These are phyloP conservation scores for Solanum chilense DNA, from an alignment of 257 asterid genomes.

Conservation along the genomic window DNA sequence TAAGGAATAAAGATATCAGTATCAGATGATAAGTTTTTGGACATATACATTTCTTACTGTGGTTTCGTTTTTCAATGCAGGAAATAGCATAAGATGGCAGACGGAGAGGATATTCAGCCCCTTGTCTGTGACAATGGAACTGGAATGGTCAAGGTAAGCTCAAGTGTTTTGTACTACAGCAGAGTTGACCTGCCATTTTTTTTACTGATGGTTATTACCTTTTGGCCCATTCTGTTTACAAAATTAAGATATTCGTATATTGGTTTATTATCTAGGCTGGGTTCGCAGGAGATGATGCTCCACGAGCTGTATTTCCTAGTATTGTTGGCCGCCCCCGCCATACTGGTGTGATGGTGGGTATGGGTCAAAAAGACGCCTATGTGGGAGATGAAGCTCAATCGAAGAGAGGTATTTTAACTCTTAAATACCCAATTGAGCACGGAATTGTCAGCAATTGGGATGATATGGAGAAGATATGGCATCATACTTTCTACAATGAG, in stretches of 20 bases:
- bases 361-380: conserved; percentile 92
- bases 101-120: conserved; percentile 31
- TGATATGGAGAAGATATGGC: conserved; percentile 97
- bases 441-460: conserved; percentile 96
- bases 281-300: conserved; percentile 96
- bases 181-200: not conserved
- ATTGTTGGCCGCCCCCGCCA: conserved; percentile 90
- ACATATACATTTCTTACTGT: not conserved
- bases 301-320: conserved; percentile 90
- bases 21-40: not conserved
- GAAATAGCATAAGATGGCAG: conserved; percentile 25
- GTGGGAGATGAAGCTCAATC: conserved; percentile 95
- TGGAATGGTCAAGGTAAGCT: conserved; percentile 38
- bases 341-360: conserved; percentile 95
- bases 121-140: conserved; percentile 41
- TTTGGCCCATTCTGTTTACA: not conserved
- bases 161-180: not conserved
- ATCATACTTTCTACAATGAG: conserved; percentile 86
- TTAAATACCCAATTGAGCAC: conserved; percentile 88
- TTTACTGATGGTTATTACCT: not conserved
- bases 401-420: conserved; percentile 75
- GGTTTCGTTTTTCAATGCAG: conserved; percentile 5
- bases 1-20: not conserved
- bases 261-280: conserved; percentile 48
- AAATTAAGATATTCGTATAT: not conserved